Evolutionary conservation across 2,329 filamentous ascomycete species (phyloP), one percentile per base, ranked within the genome.

Genomic region (Coleophoma crateriformis): DNA sequence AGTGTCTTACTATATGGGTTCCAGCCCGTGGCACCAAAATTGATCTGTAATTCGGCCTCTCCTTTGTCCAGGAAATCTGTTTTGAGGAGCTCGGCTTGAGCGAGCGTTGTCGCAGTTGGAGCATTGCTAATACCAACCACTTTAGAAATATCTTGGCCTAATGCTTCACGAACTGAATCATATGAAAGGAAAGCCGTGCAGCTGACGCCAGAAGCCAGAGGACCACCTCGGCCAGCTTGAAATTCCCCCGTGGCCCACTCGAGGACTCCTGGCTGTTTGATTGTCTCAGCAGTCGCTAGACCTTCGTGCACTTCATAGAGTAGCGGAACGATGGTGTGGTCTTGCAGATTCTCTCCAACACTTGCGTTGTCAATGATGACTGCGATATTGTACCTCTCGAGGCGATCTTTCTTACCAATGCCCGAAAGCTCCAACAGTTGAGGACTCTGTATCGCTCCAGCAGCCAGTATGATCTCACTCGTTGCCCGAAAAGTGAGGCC

Each of bases 341-440:
- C 76, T 50, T 71, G 69, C 51, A 80, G 68, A 49, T 76, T 73
- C 54, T 76, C 67, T 4, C 76, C 78, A 2, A 80, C 78, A 2
- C 75, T 74, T 0, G 72, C 72, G 33, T 76, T 67, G 14, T 68
- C 66, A 4, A 79, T 54, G 2, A 76, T 56, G 0, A 66, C 60
- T 3, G 34, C 12, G 38, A 80, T 78, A 17, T 70, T 63, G 45
- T 73, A 68, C n/a, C 64, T 60, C 6, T 67, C 49, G 3, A 81
- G 67, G 40, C 76, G 67, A 1, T 64, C 58, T 3, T 65, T 64
- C 2, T 71, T 68, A 0, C 76, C 76, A 27, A 80, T 68, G 8
- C 77, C 76, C 43, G 72, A 76, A 0, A 78, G 67, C 61, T 76
- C 73, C 3, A 80, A 69, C 4, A 79, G 67, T 52, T 77, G 73